Evolutionary conservation across 1,284 basidiomycete species (phyloP), one percentile per base, ranked within the genome.

Genomic region (Heterobasidion occidentale): DNA sequence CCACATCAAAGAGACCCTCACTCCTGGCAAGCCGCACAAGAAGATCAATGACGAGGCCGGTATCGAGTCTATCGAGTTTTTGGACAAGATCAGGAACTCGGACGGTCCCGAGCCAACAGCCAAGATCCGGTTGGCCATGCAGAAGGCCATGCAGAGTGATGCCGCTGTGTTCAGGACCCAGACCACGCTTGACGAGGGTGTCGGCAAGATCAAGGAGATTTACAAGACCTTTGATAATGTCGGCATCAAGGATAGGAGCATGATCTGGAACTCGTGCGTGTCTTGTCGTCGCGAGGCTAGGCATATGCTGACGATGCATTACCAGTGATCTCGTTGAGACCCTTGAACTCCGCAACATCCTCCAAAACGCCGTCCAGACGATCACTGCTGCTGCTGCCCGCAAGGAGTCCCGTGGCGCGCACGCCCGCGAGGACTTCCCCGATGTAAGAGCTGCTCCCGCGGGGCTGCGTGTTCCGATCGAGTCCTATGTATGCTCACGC

Each of bases 191-290:
- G 94, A 98, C 66, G 87, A 96, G 66, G 97, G 97, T 76, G 92
- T 97, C 46, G 65, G 80, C 71, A 94, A 94, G 77, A 80, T 99
- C 69, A 80, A 80, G 61, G 77, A 83, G 57, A 93, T 98, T 62
- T 95, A 92, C 79, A 83, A 88, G 66, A 90, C 81, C 69, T 99
- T 87, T 74, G 81, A 90, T 64, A 82, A 97, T 54, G 89, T 99
- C 63, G 91, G 94, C 60, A 91, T 98, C 77, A 96, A 96, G 79
- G 97, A 99, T 75, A 84, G 96, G 68, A 93, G 90, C 71, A 92
- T 98, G 93, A 97, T 99, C 75, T 98, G 96, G 97, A 97, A 97
- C 77, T 91, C 92, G 92, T 94, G 60, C 60, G 84, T 76, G 14
- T 15, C 9, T 19, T 36, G 42, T 36, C 45, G 9, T n/a, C 1